These are phyloP conservation scores for Calycina marina DNA, from an alignment of 2,329 filamentous ascomycete genomes.

Conservation along the genomic window DNA sequence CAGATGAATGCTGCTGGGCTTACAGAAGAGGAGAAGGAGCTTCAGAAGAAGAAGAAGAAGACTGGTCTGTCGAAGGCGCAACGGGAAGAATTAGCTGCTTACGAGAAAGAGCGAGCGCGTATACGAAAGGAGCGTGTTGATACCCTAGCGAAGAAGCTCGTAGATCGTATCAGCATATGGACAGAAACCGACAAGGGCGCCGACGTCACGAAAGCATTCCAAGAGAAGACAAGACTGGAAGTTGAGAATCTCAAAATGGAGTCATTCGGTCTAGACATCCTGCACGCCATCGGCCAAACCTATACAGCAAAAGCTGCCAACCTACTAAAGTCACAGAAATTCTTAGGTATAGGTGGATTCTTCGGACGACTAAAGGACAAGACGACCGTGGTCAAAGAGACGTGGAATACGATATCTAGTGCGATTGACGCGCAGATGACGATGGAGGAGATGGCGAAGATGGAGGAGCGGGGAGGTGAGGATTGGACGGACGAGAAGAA, in stretches of 20 bases:
- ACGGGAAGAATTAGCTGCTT: slow-evolving; percentile 76
- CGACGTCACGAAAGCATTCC: slow-evolving; percentile 79
- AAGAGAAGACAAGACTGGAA: slow-evolving; percentile 86
- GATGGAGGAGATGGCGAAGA: slow-evolving; percentile 96
- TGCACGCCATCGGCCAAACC: slow-evolving; percentile 85
- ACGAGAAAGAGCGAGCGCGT: slow-evolving; percentile 70
- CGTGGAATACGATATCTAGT: slow-evolving; percentile 92
- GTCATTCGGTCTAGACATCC: slow-evolving; percentile 88
- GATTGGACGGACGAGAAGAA: slow-evolving; percentile 98
- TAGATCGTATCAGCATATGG: slow-evolving; percentile 86
- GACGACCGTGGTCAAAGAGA: slow-evolving; percentile 92
- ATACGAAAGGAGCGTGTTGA: slow-evolving; percentile 84
- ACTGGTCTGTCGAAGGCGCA: slow-evolving; percentile 79
- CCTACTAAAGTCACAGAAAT: slow-evolving; percentile 89
- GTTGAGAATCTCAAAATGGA: slow-evolving; percentile 99
- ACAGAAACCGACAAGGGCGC: slow-evolving; percentile 85
- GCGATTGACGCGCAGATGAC: slow-evolving; percentile 96
- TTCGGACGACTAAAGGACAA: slow-evolving; percentile 91
- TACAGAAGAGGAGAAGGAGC: slow-evolving; percentile 58
- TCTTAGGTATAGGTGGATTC: slow-evolving; percentile 90
- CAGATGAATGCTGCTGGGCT: slow-evolving; percentile 49
- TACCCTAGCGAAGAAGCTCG: slow-evolving; percentile 67
- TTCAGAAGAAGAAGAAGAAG: slow-evolving; percentile 81
- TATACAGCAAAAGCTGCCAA: slow-evolving; percentile 79
- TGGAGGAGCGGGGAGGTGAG: slow-evolving; percentile 87